phyloP scores from a whole-genome alignment of 23 red algal species.

The Chondrus crispus region DNA sequence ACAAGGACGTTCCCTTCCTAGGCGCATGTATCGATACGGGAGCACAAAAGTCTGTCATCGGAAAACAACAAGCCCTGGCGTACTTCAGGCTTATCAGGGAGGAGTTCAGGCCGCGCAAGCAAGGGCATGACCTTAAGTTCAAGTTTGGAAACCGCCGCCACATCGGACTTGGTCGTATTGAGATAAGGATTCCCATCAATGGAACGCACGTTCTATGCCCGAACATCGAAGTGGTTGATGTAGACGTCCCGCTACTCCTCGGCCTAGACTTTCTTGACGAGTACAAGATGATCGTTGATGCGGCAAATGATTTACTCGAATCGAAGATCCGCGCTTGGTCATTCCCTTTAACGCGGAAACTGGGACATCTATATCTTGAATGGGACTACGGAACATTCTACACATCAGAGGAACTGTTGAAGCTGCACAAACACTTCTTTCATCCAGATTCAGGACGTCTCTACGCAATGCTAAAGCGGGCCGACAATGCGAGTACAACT shows the following conservation, averaged over 20 bases:
- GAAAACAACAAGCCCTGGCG: not conserved
- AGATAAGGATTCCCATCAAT: not conserved
- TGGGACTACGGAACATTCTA: not conserved
- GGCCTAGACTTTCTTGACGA: not conserved
- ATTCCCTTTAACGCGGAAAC: not conserved
- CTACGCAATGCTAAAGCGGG: not conserved
- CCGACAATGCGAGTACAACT: not conserved
- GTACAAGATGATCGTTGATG: not conserved
- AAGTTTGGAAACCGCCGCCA: not conserved
- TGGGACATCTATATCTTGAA: not conserved
- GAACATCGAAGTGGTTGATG: not conserved
- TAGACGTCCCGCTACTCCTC: conserved; percentile 8
- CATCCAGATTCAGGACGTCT: conserved; percentile 13
- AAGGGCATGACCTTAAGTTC: not conserved
- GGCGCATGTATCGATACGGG: not conserved
- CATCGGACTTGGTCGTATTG: not conserved
- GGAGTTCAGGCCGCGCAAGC: not conserved
- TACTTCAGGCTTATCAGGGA: not conserved
- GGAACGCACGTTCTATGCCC: not conserved
- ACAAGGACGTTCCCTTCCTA: not conserved
- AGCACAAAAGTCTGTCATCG: not conserved
- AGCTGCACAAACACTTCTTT: not conserved
- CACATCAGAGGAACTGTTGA: not conserved
- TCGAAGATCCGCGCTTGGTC: not conserved
- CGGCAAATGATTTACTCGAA: not conserved